Base-by-base conservation (phyloP, 306 rosid species). In the Vigna radiata region DNA sequence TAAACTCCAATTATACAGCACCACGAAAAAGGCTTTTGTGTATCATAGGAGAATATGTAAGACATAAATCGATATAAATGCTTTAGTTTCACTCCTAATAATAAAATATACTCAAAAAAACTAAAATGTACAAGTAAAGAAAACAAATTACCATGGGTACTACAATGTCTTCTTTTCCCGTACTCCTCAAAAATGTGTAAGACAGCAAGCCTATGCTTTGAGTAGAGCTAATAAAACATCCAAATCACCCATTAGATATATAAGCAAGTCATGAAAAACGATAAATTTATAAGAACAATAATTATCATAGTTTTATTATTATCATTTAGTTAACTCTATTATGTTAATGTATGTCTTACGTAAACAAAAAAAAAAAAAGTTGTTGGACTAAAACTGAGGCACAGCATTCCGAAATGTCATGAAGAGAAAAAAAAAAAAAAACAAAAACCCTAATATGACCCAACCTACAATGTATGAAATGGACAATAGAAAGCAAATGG, bases 161-260 rank as follows among this genome's bases (percentile, higher is more conserved):
- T 49, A 92, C 89, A 49, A 93, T 96, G 83, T 96, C 99, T 86
- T 96, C 97, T 87, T 91, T 92, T 76, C 94, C 92, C 0, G 99
- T 96, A 85, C 88, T 83, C 90, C 92, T 92, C 87, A 96, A 86
- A 87, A 96, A 96, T 61, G 99, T 89, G 79, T 96, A 92, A 47
- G 99, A 96, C 83, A 96, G 83, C 81, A 96, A 87, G 65, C 99
- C 99, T 68, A 96, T 90, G 85, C 97, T 96, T 79, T 91, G 97
- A 6, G 99, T 90, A 39, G 88, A 79, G 79, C 98, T 92, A 47
- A 73, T 72, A 73, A 58, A 84, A 69, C 41, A 50, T 52, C 70
- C 76, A 78, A 27, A 81, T 29, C 58, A 86, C 74, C 75, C 31
- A 59, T 90, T 75, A 90, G 87, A 79, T n/a, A 82, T 10, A 71